phyloP scores from a whole-genome alignment of 2,329 filamentous ascomycete species.

The Fusarium verticillioides region DNA sequence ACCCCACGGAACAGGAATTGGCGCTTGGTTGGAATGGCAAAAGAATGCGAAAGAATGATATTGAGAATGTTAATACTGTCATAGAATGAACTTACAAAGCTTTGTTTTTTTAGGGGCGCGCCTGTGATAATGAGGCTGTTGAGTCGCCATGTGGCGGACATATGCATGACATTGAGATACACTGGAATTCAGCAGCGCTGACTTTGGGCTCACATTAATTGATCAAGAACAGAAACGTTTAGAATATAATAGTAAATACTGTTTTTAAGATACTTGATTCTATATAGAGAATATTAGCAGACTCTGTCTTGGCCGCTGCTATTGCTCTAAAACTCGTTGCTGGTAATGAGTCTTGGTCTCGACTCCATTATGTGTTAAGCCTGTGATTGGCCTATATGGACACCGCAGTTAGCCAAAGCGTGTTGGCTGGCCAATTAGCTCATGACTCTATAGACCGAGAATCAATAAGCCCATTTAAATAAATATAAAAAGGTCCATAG shows the following conservation, averaged over 20 bases:
- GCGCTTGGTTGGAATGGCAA: fast-evolving
- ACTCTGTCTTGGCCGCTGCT: no score
- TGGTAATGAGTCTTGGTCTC: fast-evolving
- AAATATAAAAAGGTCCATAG: background rate
- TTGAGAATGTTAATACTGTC: fast-evolving
- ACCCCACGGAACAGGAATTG: fast-evolving
- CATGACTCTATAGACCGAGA: no score
- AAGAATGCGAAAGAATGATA: fast-evolving
- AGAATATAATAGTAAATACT: no score
- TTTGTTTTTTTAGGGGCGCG: fast-evolving
- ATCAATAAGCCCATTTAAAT: no score
- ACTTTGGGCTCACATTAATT: no score
- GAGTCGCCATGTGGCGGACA: no score
- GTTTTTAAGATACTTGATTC: no score
- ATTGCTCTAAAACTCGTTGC: fast-evolving
- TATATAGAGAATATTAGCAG: no score
- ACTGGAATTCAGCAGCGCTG: no score
- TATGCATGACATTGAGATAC: no score
- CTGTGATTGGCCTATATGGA: background rate
- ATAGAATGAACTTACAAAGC: fast-evolving
- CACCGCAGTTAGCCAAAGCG: no score
- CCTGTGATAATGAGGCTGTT: fast-evolving
- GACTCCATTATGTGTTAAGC: fast-evolving
- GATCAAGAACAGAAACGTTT: no score
- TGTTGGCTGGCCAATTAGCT: background rate